Evolutionary conservation across 106 monocot species (phyloP), one percentile per base, ranked within the genome.

Genomic region (Allium cepa): DNA sequence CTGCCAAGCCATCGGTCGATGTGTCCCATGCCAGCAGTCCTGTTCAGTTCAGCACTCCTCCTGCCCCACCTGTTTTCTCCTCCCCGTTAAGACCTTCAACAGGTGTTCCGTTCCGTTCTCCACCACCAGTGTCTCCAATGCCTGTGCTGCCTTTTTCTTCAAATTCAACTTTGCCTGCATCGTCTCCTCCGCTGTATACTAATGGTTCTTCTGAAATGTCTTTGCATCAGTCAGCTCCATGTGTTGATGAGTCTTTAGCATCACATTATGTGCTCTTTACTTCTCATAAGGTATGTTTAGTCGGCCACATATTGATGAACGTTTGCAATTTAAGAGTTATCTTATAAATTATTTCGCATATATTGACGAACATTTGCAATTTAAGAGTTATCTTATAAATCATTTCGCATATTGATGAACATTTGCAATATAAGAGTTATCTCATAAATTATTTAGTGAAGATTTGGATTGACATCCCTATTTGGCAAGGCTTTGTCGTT

Each of bases 211-310:
- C 70, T 10, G 86, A 82, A 59, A 64, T 84, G 50, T 80, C 80
- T 0, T 11, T 80, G 47, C 80, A 71, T n/a, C 74, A 79, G 58
- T 47, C 88, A 28, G 26, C 83, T 16, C 51, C 60, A 18, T 55
- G 81, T 36, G 86, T 80, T 11, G 89, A 87, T 28, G 64, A 74
- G 17, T 74, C 69, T 62, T 74, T 81, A 45, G 93, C 87, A 60
- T 90, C 83, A 3, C 97, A 89, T 10, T 99, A 90, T 73, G 92
- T 99, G 46, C 83, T 87, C 53, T 99, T 99, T 73, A 87, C 97
- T 51, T 82, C 92, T 46, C 90, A 93, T 80, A 99, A 87, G 97
- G 97, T 93, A 83, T 13, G 56, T 56, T 18, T 36, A 56, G 8
- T 46, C 46, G 68, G 10, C 14, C 15, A 46, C 7, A 49, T 66